A percentile compares a stretch with the other conserved stretches of the same genome.
phyloP scores from a whole-genome alignment of 1,284 basidiomycete species.

The Naganishia albida region DNA sequence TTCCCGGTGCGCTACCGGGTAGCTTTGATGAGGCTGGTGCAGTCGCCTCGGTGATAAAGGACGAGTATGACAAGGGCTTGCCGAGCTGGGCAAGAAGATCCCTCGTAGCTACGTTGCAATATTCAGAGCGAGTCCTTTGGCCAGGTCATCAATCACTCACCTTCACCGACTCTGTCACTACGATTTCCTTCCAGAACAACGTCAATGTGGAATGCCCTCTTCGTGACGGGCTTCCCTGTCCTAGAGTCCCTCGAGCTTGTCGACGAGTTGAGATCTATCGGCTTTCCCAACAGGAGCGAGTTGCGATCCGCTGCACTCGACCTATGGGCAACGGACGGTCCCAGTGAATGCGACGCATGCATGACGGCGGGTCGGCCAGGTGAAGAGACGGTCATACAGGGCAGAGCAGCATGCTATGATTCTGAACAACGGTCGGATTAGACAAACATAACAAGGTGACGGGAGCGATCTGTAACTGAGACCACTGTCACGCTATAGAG shows the following conservation, averaged over 20 bases:
- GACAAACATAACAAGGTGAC: not conserved
- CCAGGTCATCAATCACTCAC: slow-evolving; percentile 6
- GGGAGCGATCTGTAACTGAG: slow-evolving; percentile 12
- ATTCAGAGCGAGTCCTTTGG: not conserved
- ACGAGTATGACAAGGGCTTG: slow-evolving; percentile 40
- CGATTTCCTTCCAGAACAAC: slow-evolving; percentile 46
- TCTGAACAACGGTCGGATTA: not conserved
- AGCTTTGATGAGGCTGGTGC: slow-evolving; percentile 1
- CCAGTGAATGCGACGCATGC: slow-evolving; percentile 21
- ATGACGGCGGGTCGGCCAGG: slow-evolving; percentile 21
- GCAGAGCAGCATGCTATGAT: too few relatives aligned
- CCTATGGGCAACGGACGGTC: not conserved
- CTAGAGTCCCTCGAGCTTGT: slow-evolving; percentile 44
- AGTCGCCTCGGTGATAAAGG: slow-evolving; percentile 38
- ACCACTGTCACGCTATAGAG: slow-evolving; percentile 7
- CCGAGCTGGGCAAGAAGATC: slow-evolving; percentile 47
- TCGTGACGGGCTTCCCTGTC: slow-evolving; percentile 40
- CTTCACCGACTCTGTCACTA: slow-evolving; percentile 37
- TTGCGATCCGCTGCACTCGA: not conserved
- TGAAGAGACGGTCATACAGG: slow-evolving; percentile 3
- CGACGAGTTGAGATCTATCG: slow-evolving; percentile 49
- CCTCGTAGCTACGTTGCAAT: slow-evolving; percentile 38
- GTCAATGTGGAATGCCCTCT: slow-evolving; percentile 50
- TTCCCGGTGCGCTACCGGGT: slow-evolving; percentile 9
- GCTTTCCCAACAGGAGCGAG: slow-evolving; percentile 31